Percentiles rank a stretch among this genome's conserved stretches.
phyloP scores from a whole-genome alignment of 805 yeast genomes.

The Cyberlindnera maritima region DNA sequence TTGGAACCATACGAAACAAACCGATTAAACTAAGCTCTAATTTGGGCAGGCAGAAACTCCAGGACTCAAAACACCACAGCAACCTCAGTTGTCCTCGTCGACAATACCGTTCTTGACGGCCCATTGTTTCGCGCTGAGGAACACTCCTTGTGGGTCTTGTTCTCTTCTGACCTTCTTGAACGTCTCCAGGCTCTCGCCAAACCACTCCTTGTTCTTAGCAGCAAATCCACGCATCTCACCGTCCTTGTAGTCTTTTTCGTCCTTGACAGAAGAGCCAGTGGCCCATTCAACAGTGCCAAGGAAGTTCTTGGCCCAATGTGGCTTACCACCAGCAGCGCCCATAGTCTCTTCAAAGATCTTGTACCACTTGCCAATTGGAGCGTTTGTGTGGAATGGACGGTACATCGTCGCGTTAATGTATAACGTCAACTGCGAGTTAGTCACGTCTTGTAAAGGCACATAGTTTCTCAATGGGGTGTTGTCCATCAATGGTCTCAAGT shows the following conservation, averaged over 20 bases:
- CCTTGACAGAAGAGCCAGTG: conserved; percentile 26
- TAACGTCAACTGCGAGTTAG: conserved; percentile 75
- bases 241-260: conserved; percentile 43
- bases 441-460: conserved; percentile 42
- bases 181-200: conserved; percentile 61
- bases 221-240: conserved; percentile 82
- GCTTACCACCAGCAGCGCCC: conserved; percentile 81
- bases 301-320: conserved; percentile 98
- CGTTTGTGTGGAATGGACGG: conserved; percentile 81
- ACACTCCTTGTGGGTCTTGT: conserved; percentile 80
- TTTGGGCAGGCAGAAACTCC: neutral
- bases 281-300: conserved; percentile 50
- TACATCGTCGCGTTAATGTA: conserved; percentile 94
- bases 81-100: conserved; percentile 6
- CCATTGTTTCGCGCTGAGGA: conserved; percentile 79
- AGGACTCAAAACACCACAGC: neutral
- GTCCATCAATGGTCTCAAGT: conserved; percentile 77
- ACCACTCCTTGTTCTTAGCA: conserved; percentile 70
- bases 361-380: conserved; percentile 79
- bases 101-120: conserved; percentile 71
- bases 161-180: conserved; percentile 64
- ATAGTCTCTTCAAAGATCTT: conserved; percentile 76
- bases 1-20: no score
- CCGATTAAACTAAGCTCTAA: neutral
- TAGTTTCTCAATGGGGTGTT: conserved; percentile 68